phyloP scores from a whole-genome alignment of 768 basidiomycete genomes.

The Cubamyces sp. region DNA sequence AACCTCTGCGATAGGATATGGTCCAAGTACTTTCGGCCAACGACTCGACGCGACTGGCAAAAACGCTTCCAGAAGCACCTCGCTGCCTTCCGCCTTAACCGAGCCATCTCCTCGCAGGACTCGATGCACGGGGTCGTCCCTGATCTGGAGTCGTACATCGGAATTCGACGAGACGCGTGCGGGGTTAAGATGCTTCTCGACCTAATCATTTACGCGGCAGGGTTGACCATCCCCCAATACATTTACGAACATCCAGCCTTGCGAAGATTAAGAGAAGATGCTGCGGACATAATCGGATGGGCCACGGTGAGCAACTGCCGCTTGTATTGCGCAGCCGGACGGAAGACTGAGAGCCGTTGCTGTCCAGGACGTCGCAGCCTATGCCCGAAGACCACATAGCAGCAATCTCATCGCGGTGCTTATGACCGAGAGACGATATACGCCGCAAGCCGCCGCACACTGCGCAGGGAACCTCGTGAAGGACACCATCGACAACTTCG shows the following conservation, averaged over 20 bases:
- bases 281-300: constrained; percentile 55
- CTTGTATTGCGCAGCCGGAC: not conserved
- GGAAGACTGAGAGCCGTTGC: not conserved
- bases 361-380: constrained; percentile 61
- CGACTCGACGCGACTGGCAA: constrained; percentile 44
- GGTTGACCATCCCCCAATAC: constrained; percentile 43
- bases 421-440: constrained; percentile 46
- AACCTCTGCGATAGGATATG: constrained; percentile 40
- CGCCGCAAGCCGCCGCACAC: constrained; percentile 55
- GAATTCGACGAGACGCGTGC: constrained; percentile 49
- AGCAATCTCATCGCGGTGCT: constrained; percentile 56
- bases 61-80: constrained; percentile 45
- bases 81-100: constrained; percentile 39
- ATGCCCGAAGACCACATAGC: constrained; percentile 49
- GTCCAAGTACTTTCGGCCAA: constrained; percentile 40
- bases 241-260: constrained; percentile 35
- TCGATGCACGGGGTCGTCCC: constrained; percentile 37
- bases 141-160: constrained; percentile 51
- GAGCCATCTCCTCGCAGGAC: constrained; percentile 35
- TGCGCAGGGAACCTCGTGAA: constrained; percentile 44
- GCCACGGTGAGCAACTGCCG: constrained; percentile 48
- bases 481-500: constrained; percentile 42
- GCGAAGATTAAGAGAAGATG: constrained; percentile 41
- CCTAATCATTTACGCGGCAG: constrained; percentile 56
- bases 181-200: constrained; percentile 55